Percentiles rank a stretch among this genome's conserved stretches.
Evolutionary conservation across 805 yeast genomes (phyloP).

Genomic region (Tetrapisispora namnaoensis): DNA sequence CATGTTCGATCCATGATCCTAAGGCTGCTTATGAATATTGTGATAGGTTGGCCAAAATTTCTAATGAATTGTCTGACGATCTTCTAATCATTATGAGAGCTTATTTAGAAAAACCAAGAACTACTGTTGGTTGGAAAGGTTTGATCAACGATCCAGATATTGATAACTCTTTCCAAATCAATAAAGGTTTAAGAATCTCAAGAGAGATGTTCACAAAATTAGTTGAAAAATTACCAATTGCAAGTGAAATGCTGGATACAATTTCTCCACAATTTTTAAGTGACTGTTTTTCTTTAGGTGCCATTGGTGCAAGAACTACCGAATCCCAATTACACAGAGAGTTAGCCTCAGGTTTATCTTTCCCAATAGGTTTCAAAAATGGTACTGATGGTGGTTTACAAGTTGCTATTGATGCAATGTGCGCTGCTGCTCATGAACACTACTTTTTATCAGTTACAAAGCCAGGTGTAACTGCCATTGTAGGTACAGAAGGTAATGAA

Average conservation of each 20-base stretch:
- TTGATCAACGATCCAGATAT: conserved; percentile 94
- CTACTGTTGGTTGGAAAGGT: conserved; percentile 99
- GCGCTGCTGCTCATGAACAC: conserved; percentile 85
- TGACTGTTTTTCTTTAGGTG: conserved; percentile 88
- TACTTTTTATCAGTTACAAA: conserved; percentile 97
- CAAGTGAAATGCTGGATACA: conserved; percentile 96
- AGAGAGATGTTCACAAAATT: conserved; percentile 76
- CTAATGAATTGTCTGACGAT: conserved; percentile 66
- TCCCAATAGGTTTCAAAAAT: conserved; percentile 97
- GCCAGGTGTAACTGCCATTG: conserved; percentile 93
- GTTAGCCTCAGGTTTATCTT: conserved; percentile 93
- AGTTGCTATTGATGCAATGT: conserved; percentile 90
- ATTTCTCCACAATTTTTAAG: conserved; percentile 93
- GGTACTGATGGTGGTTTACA: conserved; percentile 94
- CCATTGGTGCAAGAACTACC: conserved; percentile 98
- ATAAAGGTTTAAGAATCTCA: conserved; percentile 83
- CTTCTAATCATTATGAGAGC: conserved; percentile 91
- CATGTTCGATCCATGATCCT: conserved; percentile 93
- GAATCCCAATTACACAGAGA: conserved; percentile 98
- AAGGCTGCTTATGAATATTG: conserved; percentile 86
- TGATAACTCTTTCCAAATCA: conserved; percentile 84
- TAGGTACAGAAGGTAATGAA: conserved; percentile 90
- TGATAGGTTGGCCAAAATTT: conserved; percentile 48
- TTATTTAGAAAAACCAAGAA: conserved; percentile 94
- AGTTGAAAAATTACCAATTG: conserved; percentile 82